A percentile compares a stretch with the other conserved stretches of the same genome.
phyloP scores from a whole-genome alignment of 108 stramenopile genomes.

The Fragilaria crotonensis region DNA sequence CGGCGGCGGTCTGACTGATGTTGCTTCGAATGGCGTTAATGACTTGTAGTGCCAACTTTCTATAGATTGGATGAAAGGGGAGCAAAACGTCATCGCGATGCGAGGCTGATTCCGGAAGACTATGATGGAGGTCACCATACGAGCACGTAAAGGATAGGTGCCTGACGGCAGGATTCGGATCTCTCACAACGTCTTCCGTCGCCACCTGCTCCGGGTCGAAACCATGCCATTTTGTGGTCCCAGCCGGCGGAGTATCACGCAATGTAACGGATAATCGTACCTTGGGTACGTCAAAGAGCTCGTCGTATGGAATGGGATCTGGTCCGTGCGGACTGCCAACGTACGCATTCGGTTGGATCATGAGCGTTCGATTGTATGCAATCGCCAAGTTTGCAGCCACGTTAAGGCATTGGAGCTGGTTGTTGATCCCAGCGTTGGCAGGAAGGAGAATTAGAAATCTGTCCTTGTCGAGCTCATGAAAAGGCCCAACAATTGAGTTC shows the following conservation, averaged over 20 bases:
- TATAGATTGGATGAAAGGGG: not conserved
- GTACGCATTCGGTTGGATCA: not conserved
- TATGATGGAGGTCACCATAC: not conserved
- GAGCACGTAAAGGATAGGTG: not conserved
- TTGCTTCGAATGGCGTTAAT: not conserved
- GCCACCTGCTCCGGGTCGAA: not conserved
- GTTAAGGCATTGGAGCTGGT: not conserved
- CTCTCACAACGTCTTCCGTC: conserved; percentile 17
- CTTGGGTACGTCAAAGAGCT: not conserved
- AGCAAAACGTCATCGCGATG: not conserved
- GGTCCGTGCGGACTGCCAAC: not conserved
- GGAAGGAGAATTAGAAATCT: not conserved
- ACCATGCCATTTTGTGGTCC: not conserved
- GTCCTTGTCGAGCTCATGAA: too few species aligned
- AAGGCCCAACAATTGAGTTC: too few species aligned
- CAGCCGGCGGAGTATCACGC: not conserved
- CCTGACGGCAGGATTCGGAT: not conserved
- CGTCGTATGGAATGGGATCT: not conserved
- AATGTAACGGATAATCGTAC: not conserved
- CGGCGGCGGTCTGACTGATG: not conserved
- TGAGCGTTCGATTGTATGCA: not conserved
- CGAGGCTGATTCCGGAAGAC: not conserved
- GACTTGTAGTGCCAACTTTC: not conserved
- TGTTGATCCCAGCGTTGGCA: not conserved
- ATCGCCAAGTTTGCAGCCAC: not conserved